Evolutionary conservation across 805 yeast genomes (phyloP).

Genomic region (Saturnispora dispora): DNA sequence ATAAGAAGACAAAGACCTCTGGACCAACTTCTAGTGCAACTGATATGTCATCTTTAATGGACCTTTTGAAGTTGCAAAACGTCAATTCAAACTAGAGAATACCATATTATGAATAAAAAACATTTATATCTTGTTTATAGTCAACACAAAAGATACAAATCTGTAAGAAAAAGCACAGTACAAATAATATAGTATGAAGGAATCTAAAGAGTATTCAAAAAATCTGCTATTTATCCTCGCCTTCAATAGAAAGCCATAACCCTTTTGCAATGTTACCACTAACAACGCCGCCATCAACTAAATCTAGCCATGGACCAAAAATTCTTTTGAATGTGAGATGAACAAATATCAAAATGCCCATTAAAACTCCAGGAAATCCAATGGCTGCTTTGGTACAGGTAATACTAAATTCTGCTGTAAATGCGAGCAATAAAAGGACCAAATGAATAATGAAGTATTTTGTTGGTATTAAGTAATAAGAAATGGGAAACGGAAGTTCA

Average conservation of each 20-base stretch:
- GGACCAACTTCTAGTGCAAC: not conserved
- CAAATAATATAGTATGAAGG: not conserved
- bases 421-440: conserved; percentile 52
- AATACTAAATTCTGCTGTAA: conserved; percentile 74
- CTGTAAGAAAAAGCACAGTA: not conserved
- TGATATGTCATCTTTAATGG: conserved; percentile 4
- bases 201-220: not conserved
- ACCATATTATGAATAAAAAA: not conserved
- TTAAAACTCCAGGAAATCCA: conserved; percentile 82
- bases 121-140: conserved; percentile 2
- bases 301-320: conserved; percentile 41
- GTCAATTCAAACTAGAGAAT: not conserved
- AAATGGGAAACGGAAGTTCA: not conserved
- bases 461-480: conserved; percentile 11
- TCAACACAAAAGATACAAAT: not conserved
- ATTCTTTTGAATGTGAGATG: conserved; percentile 53
- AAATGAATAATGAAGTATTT: conserved; percentile 52
- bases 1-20: not conserved
- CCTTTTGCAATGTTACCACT: conserved; percentile 26
- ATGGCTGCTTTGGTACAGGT: conserved; percentile 85
- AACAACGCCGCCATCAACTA: conserved; percentile 46
- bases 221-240: not conserved
- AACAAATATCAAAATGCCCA: conserved; percentile 54
- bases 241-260: conserved; percentile 14
- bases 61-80: not conserved